Evolutionary conservation across 352 stramenopile species (phyloP).

Genomic region (Phytophthora fragariae): DNA sequence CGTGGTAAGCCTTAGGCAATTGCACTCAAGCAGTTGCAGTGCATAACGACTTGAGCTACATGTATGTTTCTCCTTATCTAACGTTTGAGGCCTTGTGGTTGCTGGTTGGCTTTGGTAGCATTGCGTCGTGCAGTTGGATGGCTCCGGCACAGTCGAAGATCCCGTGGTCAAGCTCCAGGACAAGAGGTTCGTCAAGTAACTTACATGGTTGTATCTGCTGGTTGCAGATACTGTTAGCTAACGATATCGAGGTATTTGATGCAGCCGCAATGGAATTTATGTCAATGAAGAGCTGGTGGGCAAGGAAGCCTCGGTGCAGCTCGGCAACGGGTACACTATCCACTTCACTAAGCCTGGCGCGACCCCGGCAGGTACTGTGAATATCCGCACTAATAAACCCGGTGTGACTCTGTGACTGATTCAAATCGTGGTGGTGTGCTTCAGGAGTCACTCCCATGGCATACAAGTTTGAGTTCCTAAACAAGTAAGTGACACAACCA

Average conservation of each 20-base stretch:
- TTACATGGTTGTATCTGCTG: neutral
- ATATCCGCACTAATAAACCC: neutral
- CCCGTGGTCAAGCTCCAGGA: slow-evolving; percentile 56
- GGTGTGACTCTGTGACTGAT: neutral
- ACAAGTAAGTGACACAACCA: slow-evolving; percentile 36
- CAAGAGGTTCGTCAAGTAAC: slow-evolving; percentile 50
- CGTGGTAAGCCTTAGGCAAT: slow-evolving; percentile 46
- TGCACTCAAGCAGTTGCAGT: neutral
- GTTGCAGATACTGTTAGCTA: neutral
- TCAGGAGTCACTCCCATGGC: slow-evolving; percentile 51
- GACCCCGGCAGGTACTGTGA: slow-evolving; percentile 31
- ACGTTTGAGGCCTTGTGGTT: neutral
- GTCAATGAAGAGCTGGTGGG: slow-evolving; percentile 70
- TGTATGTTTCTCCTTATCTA: neutral
- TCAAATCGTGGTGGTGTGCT: neutral
- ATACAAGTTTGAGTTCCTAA: slow-evolving; percentile 76
- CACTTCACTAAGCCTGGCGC: slow-evolving; percentile 78
- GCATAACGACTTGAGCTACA: neutral
- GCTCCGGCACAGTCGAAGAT: slow-evolving; percentile 29
- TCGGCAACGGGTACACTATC: slow-evolving; percentile 60
- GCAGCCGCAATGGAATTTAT: slow-evolving; percentile 75
- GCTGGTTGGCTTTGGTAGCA: slow-evolving; percentile 45
- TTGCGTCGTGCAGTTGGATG: slow-evolving; percentile 59
- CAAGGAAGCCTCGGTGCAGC: slow-evolving; percentile 37
- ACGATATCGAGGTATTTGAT: neutral